Percentiles rank a stretch among this genome's conserved stretches.
These are phyloP conservation scores for Elaeis guineensis DNA, from an alignment of 176 grass and related monocot species.

Conservation along the genomic window DNA sequence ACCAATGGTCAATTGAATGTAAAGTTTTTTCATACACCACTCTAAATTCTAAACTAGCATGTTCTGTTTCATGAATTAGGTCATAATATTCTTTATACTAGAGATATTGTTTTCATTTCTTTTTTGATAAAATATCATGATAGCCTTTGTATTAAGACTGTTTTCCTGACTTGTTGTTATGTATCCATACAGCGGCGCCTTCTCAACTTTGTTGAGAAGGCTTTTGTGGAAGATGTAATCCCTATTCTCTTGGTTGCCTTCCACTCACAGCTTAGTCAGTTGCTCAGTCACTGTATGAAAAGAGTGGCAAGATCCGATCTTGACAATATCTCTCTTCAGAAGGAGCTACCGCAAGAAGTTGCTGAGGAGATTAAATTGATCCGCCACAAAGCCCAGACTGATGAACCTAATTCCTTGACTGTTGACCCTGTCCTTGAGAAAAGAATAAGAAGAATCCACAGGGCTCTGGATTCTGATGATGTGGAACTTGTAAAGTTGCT, in stretches of 20 bases:
- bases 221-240: conserved; percentile 74
- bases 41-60: too few species aligned
- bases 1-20: too few species aligned
- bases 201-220: conserved; percentile 90
- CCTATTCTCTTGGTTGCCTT: conserved; percentile 74
- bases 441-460: conserved; percentile 76
- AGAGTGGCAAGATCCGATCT: conserved; percentile 84
- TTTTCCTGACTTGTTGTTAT: conserved; percentile 6
- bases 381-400: conserved; percentile 32
- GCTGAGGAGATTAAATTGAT: conserved; percentile 49
- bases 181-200: conserved; percentile 61
- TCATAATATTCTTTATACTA: too few species aligned
- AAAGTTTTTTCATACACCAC: too few species aligned
- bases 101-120: neutral
- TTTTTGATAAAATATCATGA: neutral
- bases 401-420: conserved; percentile 21
- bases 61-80: too few species aligned
- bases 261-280: conserved; percentile 42
- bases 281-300: conserved; percentile 62
- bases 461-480: conserved; percentile 89
- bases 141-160: neutral
- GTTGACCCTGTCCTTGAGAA: conserved; percentile 56
- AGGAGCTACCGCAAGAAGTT: conserved; percentile 53
- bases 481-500: conserved; percentile 95
- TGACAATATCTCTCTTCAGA: conserved; percentile 71